Conservation (phyloP, 495 filamentous ascomycete species). For the Penicillium riverlandense region DNA sequence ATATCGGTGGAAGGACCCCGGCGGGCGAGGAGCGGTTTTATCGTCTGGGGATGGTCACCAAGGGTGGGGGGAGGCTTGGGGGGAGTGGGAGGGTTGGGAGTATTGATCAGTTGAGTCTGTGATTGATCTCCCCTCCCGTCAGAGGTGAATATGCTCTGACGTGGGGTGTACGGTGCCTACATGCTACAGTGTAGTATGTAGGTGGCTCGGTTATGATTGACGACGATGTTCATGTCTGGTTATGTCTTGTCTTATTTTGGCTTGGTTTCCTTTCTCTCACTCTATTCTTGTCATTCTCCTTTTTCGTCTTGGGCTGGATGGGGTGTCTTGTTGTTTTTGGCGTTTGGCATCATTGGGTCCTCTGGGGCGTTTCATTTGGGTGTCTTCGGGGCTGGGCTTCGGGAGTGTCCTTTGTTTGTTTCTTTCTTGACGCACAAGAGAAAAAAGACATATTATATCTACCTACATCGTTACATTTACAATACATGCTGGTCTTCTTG, state of each 20-base stretch:
- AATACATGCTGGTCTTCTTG: too few species aligned
- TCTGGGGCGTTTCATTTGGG: background rate
- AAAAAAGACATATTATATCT: too few species aligned
- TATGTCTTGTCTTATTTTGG: constrained; percentile 4
- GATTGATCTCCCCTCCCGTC: constrained; percentile 5
- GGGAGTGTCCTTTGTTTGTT: too few species aligned
- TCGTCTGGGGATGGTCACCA: constrained; percentile 56
- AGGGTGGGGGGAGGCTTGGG: constrained; percentile 41
- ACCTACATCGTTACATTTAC: too few species aligned
- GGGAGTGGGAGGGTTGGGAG: constrained; percentile 52
- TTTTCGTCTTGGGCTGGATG: background rate
- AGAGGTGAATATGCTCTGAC: background rate
- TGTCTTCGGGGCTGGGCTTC: background rate
- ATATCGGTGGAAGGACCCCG: constrained; percentile 82
- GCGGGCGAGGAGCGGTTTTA: constrained; percentile 84
- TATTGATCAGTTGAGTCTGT: constrained; percentile 57
- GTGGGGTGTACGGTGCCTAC: background rate
- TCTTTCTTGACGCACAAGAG: too few species aligned
- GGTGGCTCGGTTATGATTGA: too few species aligned
- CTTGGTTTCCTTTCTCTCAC: background rate
- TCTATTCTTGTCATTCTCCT: background rate
- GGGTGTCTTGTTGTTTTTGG: background rate
- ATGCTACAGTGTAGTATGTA: too few species aligned
- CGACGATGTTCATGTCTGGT: background rate
- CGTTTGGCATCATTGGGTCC: background rate